Percentiles rank a stretch among this genome's conserved stretches.
Conservation (phyloP, 2,329 filamentous ascomycete species). For the Chalaropsis ovoidea region DNA sequence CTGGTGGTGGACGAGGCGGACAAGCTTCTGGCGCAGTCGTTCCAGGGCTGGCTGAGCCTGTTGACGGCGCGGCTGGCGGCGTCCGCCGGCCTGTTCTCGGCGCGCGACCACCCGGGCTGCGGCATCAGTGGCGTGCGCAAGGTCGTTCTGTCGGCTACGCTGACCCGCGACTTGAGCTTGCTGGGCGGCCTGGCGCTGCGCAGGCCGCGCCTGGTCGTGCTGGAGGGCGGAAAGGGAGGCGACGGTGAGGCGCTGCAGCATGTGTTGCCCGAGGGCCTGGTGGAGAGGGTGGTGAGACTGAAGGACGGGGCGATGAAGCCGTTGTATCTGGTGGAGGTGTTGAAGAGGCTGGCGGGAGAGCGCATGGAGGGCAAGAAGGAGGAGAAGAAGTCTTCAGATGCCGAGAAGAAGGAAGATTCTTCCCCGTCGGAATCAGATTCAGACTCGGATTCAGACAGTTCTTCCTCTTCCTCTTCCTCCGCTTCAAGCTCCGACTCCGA, state of each 20-base stretch:
- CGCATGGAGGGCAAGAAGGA: conserved; percentile 3
- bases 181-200: conserved; percentile 62
- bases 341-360: conserved; percentile 31
- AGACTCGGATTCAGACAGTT: conserved; percentile 28
- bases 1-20: conserved; percentile 90
- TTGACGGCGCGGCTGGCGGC: conserved; percentile 50
- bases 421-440: background rate
- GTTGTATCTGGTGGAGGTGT: conserved; percentile 58
- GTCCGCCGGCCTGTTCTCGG: conserved; percentile 17
- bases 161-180: conserved; percentile 77
- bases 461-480: conserved; percentile 31
- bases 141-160: conserved; percentile 80
- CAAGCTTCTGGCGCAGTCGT: conserved; percentile 80
- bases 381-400: conserved; percentile 37
- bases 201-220: conserved; percentile 63
- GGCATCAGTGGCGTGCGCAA: conserved; percentile 55
- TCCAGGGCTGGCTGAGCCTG: conserved; percentile 76
- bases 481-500: conserved; percentile 29
- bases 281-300: conserved; percentile 28
- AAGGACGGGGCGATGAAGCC: conserved; percentile 52
- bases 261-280: conserved; percentile 51
- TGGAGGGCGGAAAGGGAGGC: conserved; percentile 46
- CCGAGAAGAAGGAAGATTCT: conserved; percentile 31
- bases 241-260: conserved; percentile 33
- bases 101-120: conserved; percentile 40